Evolutionary conservation across 2,329 filamentous ascomycete species (phyloP).

Genomic region (Amauroascus verrucosus): DNA sequence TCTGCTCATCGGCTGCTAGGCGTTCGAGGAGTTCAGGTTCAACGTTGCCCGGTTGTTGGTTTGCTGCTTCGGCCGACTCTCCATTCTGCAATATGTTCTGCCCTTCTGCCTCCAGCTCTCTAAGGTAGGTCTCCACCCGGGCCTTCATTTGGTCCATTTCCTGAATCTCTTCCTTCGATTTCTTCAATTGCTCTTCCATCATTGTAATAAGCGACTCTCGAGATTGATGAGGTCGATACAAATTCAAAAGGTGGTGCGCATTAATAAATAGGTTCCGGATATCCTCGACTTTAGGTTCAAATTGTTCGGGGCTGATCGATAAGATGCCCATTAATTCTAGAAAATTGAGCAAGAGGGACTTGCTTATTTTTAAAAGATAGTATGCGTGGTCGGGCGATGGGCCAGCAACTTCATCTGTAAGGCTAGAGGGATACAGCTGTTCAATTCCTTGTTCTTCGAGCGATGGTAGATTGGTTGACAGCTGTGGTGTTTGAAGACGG

Average conservation of each 20-base stretch:
- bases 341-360: conserved; percentile 79
- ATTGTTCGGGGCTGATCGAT: conserved; percentile 55
- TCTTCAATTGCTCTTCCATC: conserved; percentile 75
- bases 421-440: conserved; percentile 53
- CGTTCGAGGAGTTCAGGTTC: neutral
- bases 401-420: conserved; percentile 39
- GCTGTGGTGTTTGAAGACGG: conserved; percentile 22
- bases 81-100: neutral
- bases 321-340: conserved; percentile 70
- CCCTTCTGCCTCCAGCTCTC: conserved; percentile 28
- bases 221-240: conserved; percentile 88
- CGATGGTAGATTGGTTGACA: conserved; percentile 52
- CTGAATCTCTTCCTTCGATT: conserved; percentile 62
- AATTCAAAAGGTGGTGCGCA: conserved; percentile 84
- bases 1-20: conserved; percentile 15
- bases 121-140: conserved; percentile 45
- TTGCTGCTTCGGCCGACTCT: too few relatives aligned
- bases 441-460: conserved; percentile 61
- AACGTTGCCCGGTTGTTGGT: neutral
- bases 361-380: conserved; percentile 66
- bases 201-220: conserved; percentile 74
- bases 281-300: conserved; percentile 63
- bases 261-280: conserved; percentile 77
- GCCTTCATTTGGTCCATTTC: conserved; percentile 65
- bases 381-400: conserved; percentile 41